Evolutionary conservation across 192 early-diverging fungal genomes (phyloP).

Genomic region (Thoreauomyces humboldtii): DNA sequence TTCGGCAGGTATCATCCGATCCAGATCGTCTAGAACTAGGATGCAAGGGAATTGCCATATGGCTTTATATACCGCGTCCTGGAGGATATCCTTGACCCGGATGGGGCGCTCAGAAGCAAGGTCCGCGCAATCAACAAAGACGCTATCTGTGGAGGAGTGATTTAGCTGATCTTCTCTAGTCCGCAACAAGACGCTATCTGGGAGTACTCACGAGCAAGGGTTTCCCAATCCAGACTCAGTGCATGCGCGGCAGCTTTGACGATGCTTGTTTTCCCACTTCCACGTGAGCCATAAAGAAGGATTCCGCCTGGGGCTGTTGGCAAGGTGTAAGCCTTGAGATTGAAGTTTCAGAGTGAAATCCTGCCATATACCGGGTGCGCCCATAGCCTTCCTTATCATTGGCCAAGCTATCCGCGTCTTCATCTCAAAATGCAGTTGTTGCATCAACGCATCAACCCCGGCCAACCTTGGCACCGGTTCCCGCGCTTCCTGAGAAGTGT

Average conservation of each 20-base stretch:
- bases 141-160: slow-evolving; percentile 50
- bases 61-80: slow-evolving; percentile 61
- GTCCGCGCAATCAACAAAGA: slow-evolving; percentile 68
- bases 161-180: too few relatives aligned
- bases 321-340: too few relatives aligned
- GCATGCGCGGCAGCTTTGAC: slow-evolving; percentile 15
- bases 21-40: slow-evolving; percentile 74
- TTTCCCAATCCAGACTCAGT: slow-evolving; percentile 20
- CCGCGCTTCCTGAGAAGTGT: neutral
- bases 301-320: slow-evolving; percentile 35
- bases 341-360: neutral
- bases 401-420: neutral
- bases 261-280: slow-evolving; percentile 41
- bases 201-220: slow-evolving; percentile 27
- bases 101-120: slow-evolving; percentile 57
- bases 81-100: slow-evolving; percentile 56
- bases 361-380: slow-evolving; percentile 5
- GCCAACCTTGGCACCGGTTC: neutral
- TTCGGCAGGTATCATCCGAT: slow-evolving; percentile 68
- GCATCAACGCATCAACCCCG: slow-evolving; percentile 1
- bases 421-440: neutral
- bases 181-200: too few relatives aligned
- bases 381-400: neutral
- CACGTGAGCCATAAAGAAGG: slow-evolving; percentile 37
- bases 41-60: slow-evolving; percentile 70